A percentile compares a stretch with the other conserved stretches of the same genome.
Conservation (phyloP, 768 basidiomycete species). For the Leccinum rimulosum region DNA sequence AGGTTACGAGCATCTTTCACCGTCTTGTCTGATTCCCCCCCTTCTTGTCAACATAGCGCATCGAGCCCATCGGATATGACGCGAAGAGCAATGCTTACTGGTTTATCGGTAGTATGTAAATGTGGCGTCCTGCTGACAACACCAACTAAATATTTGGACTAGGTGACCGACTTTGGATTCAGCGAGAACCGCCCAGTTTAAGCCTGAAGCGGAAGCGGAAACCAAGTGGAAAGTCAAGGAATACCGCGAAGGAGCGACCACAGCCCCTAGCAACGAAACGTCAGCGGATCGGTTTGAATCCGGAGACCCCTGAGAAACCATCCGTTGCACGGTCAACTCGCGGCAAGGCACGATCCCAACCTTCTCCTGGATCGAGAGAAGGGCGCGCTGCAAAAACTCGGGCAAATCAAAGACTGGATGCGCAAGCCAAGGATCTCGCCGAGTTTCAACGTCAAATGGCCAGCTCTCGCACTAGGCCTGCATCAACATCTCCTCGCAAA, state of each 20-base stretch:
- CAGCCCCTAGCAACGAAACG: constrained; percentile 25
- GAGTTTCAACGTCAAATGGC: constrained; percentile 52
- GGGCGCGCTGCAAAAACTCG: constrained; percentile 67
- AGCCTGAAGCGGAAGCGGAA: constrained; percentile 43
- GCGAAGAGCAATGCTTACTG: constrained; percentile 77
- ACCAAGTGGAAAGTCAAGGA: constrained; percentile 20
- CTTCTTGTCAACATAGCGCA: constrained; percentile 50
- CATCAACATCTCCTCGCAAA: constrained; percentile 25
- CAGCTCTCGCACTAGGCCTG: constrained; percentile 9
- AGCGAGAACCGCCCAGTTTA: constrained; percentile 60
- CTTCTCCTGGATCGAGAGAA: constrained; percentile 38
- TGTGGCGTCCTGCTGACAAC: not conserved
- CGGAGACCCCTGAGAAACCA: constrained; percentile 1
- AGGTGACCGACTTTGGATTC: constrained; percentile 87
- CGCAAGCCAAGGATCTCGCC: constrained; percentile 66
- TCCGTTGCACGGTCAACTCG: constrained; percentile 13
- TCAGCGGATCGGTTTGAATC: constrained; percentile 18
- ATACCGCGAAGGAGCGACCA: constrained; percentile 17
- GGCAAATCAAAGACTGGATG: constrained; percentile 67
- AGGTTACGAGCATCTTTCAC: not conserved
- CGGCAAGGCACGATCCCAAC: constrained; percentile 10
- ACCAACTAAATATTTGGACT: constrained; percentile 3
- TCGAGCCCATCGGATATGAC: constrained; percentile 85
- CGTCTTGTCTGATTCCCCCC: not conserved
- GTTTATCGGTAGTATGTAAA: constrained; percentile 68